Percentiles rank a stretch among this genome's conserved stretches.
Conservation (phyloP, 2,329 filamentous ascomycete genomes). For the Fusarium sp. region DNA sequence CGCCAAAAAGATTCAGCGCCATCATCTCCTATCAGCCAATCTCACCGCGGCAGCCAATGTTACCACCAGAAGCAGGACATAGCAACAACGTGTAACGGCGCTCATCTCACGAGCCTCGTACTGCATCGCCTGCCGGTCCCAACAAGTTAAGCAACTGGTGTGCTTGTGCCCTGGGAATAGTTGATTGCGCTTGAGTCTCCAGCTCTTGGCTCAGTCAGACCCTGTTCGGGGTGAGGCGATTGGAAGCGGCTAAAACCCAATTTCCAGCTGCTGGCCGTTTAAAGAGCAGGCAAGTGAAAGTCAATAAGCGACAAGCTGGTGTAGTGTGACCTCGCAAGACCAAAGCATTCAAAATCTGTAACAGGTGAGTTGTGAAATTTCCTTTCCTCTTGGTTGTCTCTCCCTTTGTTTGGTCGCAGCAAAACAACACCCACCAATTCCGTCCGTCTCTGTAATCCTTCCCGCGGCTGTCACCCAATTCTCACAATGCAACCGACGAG, state of each 20-base stretch:
- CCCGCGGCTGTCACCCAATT: conserved; percentile 10
- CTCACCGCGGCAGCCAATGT: conserved; percentile 16
- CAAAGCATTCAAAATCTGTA: conserved; percentile 18
- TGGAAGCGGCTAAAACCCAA: conserved; percentile 17
- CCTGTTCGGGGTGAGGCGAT: conserved; percentile 1
- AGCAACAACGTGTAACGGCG: conserved; percentile 24
- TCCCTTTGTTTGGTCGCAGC: conserved; percentile 14
- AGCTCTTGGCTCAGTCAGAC: conserved; percentile 14
- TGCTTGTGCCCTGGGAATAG: conserved; percentile 2
- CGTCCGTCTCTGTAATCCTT: not conserved
- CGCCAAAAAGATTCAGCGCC: conserved; percentile 13
- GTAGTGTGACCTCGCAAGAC: conserved; percentile 4
- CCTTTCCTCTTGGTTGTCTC: conserved; percentile 14
- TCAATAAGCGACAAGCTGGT: not conserved
- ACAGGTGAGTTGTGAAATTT: conserved; percentile 37
- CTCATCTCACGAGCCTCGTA: conserved; percentile 3
- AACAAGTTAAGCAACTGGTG: not conserved
- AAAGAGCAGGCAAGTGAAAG: not conserved
- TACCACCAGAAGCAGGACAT: conserved; percentile 8
- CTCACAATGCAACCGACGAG: not conserved
- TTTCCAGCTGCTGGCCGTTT: not conserved
- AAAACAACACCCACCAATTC: conserved; percentile 14
- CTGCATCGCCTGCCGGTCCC: not conserved
- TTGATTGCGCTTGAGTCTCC: not conserved
- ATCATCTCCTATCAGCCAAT: conserved; percentile 30